Evolutionary conservation across 2,329 filamentous ascomycete genomes (phyloP).

Genomic region (Fusarium compactum): DNA sequence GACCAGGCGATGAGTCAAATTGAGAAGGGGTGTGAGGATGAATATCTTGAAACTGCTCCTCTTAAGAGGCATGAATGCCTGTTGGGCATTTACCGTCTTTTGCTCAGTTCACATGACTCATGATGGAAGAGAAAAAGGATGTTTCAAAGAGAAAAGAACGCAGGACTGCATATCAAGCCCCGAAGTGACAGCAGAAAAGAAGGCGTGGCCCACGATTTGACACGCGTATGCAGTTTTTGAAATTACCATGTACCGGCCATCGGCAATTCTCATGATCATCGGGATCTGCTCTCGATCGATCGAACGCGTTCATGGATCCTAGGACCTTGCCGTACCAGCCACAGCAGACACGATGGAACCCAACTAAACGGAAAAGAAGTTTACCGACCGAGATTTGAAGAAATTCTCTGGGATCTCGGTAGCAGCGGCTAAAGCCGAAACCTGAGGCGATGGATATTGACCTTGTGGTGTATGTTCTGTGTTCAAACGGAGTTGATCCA

Average conservation of each 20-base stretch:
- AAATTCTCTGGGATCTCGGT: neutral
- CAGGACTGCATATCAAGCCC: conserved; percentile 15
- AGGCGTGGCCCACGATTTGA: neutral
- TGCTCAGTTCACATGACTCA: conserved; percentile 2
- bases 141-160: conserved; percentile 2
- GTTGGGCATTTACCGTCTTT: conserved; percentile 17
- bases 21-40: neutral
- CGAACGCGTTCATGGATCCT: conserved; percentile 3
- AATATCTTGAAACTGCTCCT: neutral
- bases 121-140: neutral
- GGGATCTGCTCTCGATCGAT: conserved; percentile 31
- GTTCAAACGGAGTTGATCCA: neutral
- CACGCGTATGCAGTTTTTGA: conserved; percentile 9
- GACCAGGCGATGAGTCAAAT: neutral
- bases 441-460: neutral
- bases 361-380: conserved; percentile 14
- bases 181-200: neutral
- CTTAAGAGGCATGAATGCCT: neutral
- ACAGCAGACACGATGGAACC: conserved; percentile 6
- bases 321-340: conserved; percentile 4
- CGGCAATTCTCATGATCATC: conserved; percentile 22
- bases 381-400: conserved; percentile 3
- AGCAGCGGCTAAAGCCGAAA: conserved; percentile 5
- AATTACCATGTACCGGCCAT: conserved; percentile 15
- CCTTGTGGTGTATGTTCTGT: neutral